A percentile compares a stretch with the other conserved stretches of the same genome.
These are phyloP conservation scores for Pseudozyma sp. DNA, from an alignment of 1,284 basidiomycete genomes.

Conservation along the genomic window DNA sequence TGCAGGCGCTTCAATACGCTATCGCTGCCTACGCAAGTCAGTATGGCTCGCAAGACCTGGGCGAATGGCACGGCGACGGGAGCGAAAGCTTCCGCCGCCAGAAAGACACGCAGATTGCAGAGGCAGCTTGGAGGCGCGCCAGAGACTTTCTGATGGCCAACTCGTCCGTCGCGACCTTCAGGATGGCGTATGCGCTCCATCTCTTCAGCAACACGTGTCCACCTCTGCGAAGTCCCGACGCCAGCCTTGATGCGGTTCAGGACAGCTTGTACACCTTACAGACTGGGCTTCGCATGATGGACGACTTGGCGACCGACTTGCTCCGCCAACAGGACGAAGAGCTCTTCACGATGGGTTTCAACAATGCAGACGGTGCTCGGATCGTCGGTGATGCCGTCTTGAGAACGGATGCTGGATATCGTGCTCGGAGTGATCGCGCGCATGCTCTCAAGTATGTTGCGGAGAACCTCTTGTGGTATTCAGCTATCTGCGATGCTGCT, in stretches of 20 bases:
- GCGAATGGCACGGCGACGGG: slow-evolving; percentile 31
- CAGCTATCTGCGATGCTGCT: slow-evolving; percentile 42
- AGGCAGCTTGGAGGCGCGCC: slow-evolving; percentile 42
- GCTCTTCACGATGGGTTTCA: slow-evolving; percentile 36
- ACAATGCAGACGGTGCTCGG: slow-evolving; percentile 27
- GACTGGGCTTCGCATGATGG: slow-evolving; percentile 46
- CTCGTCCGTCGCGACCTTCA: slow-evolving; percentile 41
- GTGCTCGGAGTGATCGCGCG: slow-evolving; percentile 26
- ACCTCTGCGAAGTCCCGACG: slow-evolving; percentile 23
- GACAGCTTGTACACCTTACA: slow-evolving; percentile 29
- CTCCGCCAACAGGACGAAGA: slow-evolving; percentile 39
- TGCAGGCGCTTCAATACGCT: slow-evolving; percentile 41
- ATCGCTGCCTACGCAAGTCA: slow-evolving; percentile 48
- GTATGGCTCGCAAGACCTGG: slow-evolving; percentile 37
- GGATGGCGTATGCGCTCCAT: slow-evolving; percentile 45
- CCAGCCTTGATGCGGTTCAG: slow-evolving; percentile 22
- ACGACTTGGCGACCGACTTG: slow-evolving; percentile 44
- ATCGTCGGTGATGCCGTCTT: slow-evolving; percentile 22
- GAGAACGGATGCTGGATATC: slow-evolving; percentile 28
- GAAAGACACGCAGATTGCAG: slow-evolving; percentile 42
- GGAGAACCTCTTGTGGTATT: slow-evolving; percentile 45
- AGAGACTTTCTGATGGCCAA: slow-evolving; percentile 40
- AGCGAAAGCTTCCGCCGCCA: slow-evolving; percentile 19
- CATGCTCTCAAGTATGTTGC: slow-evolving; percentile 38
- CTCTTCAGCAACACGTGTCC: slow-evolving; percentile 47